These are phyloP conservation scores for Dichomitus squalens DNA, from an alignment of 1,284 basidiomycete species.

Conservation along the genomic window DNA sequence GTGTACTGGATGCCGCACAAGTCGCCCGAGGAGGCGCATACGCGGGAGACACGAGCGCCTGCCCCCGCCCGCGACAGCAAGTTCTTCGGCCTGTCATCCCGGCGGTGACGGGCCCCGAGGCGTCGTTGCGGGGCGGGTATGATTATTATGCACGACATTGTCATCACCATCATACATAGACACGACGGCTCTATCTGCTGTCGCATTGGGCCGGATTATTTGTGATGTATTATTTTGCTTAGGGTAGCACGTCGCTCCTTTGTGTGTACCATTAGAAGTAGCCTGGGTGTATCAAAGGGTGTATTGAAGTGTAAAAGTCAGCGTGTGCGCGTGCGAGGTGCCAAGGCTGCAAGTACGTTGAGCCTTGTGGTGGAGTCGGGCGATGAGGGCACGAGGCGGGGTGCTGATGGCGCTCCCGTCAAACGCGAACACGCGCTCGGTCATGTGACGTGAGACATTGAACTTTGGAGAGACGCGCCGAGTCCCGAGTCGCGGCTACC, in stretches of 20 bases:
- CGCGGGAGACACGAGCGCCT: conserved; percentile 25
- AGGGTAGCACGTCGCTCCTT: background rate
- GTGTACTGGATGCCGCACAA: conserved; percentile 39
- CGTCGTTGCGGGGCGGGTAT: conserved; percentile 7
- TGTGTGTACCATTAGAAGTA: conserved; percentile 3
- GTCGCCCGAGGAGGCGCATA: conserved; percentile 38
- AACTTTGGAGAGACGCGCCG: background rate
- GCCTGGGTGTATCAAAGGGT: background rate
- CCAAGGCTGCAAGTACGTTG: background rate
- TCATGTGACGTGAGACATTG: conserved; percentile 5
- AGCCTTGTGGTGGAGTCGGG: background rate
- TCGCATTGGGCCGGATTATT: conserved; percentile 19
- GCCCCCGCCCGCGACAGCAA: conserved; percentile 34
- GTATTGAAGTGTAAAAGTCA: background rate
- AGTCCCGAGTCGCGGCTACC: background rate
- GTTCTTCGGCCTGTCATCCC: conserved; percentile 46
- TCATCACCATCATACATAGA: conserved; percentile 9
- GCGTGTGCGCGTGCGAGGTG: background rate
- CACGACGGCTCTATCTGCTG: conserved; percentile 21
- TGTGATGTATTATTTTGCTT: conserved; percentile 17
- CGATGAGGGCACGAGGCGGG: background rate
- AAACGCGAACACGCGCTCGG: conserved; percentile 1
- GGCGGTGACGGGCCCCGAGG: conserved; percentile 41
- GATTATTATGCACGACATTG: conserved; percentile 26
- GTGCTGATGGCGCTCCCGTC: background rate